phyloP scores from a whole-genome alignment of 495 filamentous ascomycete genomes.

The Mycothermus thermophilus region DNA sequence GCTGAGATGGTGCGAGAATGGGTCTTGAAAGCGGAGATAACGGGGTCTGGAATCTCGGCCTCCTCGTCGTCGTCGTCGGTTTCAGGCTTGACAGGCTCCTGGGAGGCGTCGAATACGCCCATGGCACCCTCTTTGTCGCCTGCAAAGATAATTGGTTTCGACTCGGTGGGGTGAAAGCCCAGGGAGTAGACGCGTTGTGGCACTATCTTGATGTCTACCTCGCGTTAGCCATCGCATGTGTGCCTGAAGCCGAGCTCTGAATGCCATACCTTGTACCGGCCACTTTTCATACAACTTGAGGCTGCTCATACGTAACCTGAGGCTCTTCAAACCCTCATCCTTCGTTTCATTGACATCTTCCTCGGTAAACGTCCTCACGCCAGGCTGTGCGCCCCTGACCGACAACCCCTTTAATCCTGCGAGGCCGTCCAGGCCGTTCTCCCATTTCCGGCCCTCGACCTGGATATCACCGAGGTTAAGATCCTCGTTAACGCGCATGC shows the following conservation, averaged over 20 bases:
- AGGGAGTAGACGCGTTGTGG: conserved; percentile 81
- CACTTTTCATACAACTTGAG: conserved; percentile 71
- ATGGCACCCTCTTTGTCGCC: conserved; percentile 91
- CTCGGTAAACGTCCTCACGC: conserved; percentile 64
- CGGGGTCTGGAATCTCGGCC: conserved; percentile 40
- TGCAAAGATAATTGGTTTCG: conserved; percentile 85
- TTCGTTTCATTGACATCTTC: conserved; percentile 70
- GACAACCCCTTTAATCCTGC: conserved; percentile 23
- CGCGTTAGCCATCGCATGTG: conserved; percentile 7
- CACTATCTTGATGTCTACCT: conserved; percentile 74
- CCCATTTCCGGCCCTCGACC: conserved; percentile 57
- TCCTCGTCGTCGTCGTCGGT: conserved; percentile 51
- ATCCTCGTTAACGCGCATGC: conserved; percentile 54
- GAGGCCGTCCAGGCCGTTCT: conserved; percentile 27
- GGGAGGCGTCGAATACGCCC: conserved; percentile 84
- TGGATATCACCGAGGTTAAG: conserved; percentile 65
- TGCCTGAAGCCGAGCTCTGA: not conserved
- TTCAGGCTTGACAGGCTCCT: conserved; percentile 38
- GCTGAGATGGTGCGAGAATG: conserved; percentile 81
- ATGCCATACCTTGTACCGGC: conserved; percentile 52
- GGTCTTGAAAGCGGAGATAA: conserved; percentile 73
- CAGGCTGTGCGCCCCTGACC: conserved; percentile 58
- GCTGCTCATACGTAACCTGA: conserved; percentile 69
- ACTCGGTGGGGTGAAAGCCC: conserved; percentile 72
- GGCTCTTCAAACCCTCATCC: conserved; percentile 57